Evolutionary conservation across 139 green algal genomes (phyloP).

Genomic region (Trebouxia sp.): DNA sequence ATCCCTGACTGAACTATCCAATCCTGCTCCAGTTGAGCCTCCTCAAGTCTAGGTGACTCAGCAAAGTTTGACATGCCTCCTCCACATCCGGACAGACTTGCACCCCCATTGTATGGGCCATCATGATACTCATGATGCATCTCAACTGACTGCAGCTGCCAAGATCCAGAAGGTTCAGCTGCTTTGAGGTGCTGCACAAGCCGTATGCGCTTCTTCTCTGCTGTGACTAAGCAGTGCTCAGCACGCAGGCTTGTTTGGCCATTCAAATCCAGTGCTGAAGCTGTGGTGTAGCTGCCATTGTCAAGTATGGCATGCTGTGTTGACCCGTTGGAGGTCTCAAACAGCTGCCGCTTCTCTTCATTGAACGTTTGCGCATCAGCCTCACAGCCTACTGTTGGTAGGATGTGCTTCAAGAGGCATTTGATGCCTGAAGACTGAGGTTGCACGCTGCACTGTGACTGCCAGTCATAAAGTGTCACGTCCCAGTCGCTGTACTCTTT

Average conservation of each 20-base stretch:
- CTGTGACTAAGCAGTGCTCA: conserved; percentile 35
- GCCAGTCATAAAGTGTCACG: conserved; percentile 74
- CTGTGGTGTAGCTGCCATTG: conserved; percentile 2
- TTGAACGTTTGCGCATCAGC: conserved; percentile 62
- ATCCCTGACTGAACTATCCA: conserved; percentile 24
- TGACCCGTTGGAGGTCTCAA: neutral
- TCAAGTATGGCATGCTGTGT: neutral
- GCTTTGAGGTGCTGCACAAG: conserved; percentile 51
- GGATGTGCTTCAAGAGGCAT: conserved; percentile 54
- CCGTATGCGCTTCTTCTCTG: conserved; percentile 39
- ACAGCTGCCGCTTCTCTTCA: neutral
- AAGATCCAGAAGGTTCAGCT: neutral
- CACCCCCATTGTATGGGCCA: conserved; percentile 49
- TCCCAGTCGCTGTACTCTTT: conserved; percentile 73
- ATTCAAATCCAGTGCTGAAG: neutral
- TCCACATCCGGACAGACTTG: conserved; percentile 59
- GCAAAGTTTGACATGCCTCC: conserved; percentile 55
- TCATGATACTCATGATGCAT: conserved; percentile 58
- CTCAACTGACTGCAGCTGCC: neutral
- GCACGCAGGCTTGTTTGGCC: neutral
- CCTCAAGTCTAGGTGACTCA: neutral
- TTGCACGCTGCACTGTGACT: conserved; percentile 67
- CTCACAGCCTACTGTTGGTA: conserved; percentile 82
- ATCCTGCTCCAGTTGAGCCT: conserved; percentile 33
- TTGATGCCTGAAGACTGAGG: conserved; percentile 8